Percentiles rank a stretch among this genome's conserved stretches.
These are phyloP conservation scores for Vararia minispora DNA, from an alignment of 768 basidiomycete species.

Conservation along the genomic window DNA sequence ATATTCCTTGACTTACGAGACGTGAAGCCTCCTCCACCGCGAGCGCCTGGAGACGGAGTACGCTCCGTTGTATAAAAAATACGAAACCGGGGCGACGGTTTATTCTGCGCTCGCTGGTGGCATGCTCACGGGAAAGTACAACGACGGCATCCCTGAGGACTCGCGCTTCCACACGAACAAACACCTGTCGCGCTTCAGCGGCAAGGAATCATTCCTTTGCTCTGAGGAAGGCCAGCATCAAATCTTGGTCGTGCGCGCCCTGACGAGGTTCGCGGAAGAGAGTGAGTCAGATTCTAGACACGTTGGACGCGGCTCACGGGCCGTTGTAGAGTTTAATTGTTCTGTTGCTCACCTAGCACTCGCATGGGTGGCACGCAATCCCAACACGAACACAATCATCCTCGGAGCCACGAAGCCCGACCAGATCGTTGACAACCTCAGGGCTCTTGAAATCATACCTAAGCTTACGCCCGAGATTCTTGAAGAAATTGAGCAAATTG, in stretches of 20 bases:
- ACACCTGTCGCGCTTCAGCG: conserved; percentile 42
- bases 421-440: conserved; percentile 37
- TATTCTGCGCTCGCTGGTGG: conserved; percentile 67
- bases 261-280: conserved; percentile 59
- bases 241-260: conserved; percentile 55
- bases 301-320: conserved; percentile 15
- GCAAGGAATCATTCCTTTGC: conserved; percentile 41
- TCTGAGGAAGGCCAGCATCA: conserved; percentile 52
- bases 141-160: conserved; percentile 62
- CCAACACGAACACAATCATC: conserved; percentile 35
- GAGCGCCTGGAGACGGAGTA: conserved; percentile 80
- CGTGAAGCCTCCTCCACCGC: conserved; percentile 59
- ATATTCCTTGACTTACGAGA: neutral
- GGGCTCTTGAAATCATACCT: conserved; percentile 40
- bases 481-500: conserved; percentile 39
- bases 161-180: conserved; percentile 51
- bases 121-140: conserved; percentile 73
- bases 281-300: no score
- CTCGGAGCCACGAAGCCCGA: conserved; percentile 37
- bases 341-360: conserved; percentile 39
- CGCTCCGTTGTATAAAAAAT: conserved; percentile 55
- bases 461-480: conserved; percentile 42
- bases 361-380: conserved; percentile 43
- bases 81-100: conserved; percentile 56
- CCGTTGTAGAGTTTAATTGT: conserved; percentile 26